Evolutionary conservation across 2,329 filamentous ascomycete genomes (phyloP).

Genomic region (Dryadomyces sulphureus): DNA sequence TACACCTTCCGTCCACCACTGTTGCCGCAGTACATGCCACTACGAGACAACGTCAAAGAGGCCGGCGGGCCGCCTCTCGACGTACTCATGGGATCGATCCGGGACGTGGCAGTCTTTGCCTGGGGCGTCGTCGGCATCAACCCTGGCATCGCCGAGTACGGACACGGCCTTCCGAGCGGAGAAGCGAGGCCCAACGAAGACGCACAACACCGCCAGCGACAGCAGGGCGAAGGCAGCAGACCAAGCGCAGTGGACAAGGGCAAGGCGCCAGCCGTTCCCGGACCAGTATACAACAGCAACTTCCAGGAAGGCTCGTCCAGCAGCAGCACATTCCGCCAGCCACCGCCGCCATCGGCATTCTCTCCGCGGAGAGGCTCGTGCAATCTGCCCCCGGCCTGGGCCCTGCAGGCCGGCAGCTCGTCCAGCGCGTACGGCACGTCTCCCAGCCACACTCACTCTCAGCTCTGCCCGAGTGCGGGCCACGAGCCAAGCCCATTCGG

Average conservation of each 20-base stretch:
- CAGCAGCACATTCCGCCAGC: background rate
- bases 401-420: background rate
- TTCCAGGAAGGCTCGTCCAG: background rate
- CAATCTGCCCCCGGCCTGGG: background rate
- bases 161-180: conserved; percentile 45
- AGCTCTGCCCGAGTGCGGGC: too few species aligned
- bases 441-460: background rate
- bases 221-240: background rate
- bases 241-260: conserved; percentile 1
- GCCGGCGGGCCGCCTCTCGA: conserved; percentile 39
- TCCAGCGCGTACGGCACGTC: background rate
- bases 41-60: conserved; percentile 27
- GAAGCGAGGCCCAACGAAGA: conserved; percentile 41
- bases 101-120: conserved; percentile 76
- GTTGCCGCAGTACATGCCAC: conserved; percentile 28
- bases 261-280: background rate
- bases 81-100: conserved; percentile 64
- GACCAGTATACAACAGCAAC: background rate
- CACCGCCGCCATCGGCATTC: background rate
- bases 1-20: conserved; percentile 28
- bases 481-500: background rate
- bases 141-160: conserved; percentile 51
- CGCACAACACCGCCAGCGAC: background rate
- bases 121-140: conserved; percentile 75
- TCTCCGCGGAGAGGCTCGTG: background rate